phyloP scores from a whole-genome alignment of 805 yeast species.

The Wickerhamiella spandovensis region DNA sequence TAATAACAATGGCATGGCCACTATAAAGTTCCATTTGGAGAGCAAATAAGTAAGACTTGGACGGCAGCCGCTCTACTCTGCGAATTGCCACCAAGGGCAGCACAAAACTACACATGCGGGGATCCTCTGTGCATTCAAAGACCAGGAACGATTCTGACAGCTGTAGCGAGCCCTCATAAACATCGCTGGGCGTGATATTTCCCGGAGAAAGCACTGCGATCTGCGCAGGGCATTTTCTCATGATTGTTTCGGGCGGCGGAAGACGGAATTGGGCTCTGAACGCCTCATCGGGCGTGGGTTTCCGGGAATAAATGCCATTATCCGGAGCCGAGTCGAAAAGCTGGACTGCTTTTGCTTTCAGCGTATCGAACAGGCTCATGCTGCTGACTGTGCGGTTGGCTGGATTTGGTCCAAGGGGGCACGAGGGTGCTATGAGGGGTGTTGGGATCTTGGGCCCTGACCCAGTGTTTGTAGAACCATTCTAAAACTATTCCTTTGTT shows the following conservation, averaged over 20 bases:
- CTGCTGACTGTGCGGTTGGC: neutral
- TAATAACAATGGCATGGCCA: slow-evolving; percentile 47
- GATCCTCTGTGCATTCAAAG: slow-evolving; percentile 60
- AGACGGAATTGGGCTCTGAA: slow-evolving; percentile 55
- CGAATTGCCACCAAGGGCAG: slow-evolving; percentile 67
- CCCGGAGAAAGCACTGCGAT: slow-evolving; percentile 22
- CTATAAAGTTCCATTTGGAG: slow-evolving; percentile 57
- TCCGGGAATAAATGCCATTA: slow-evolving; percentile 17
- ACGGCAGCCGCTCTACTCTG: slow-evolving; percentile 76
- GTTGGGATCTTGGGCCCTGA: too few species aligned
- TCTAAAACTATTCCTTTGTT: too few species aligned
- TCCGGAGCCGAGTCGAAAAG: slow-evolving; percentile 14
- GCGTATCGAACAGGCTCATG: slow-evolving; percentile 21
- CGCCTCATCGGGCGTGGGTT: slow-evolving; percentile 52
- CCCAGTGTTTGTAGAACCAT: too few species aligned
- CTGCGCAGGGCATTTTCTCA: slow-evolving; percentile 60
- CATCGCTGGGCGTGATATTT: slow-evolving; percentile 15
- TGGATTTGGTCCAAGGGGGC: neutral
- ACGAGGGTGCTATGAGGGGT: too few species aligned
- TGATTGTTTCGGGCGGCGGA: slow-evolving; percentile 55
- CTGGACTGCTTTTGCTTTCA: slow-evolving; percentile 12
- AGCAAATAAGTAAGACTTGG: slow-evolving; percentile 64
- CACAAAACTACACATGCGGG: slow-evolving; percentile 50
- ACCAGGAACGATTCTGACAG: slow-evolving; percentile 65
- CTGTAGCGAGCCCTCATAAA: slow-evolving; percentile 50